phyloP scores from a whole-genome alignment of 345 rosid species.

The Hibiscus tridactylites region DNA sequence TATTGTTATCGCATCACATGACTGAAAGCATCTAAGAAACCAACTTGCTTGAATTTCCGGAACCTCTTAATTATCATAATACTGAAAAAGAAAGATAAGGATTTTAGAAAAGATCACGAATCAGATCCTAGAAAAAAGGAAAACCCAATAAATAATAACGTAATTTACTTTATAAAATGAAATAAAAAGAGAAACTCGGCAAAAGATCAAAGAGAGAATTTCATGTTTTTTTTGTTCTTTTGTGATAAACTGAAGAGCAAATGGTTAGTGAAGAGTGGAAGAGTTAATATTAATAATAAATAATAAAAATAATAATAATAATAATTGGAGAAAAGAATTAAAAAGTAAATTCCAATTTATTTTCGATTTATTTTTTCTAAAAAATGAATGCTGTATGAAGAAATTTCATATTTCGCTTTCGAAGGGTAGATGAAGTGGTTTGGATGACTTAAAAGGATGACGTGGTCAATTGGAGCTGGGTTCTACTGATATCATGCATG shows the following conservation, averaged over 20 bases:
- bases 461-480: conserved; percentile 25
- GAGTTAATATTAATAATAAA: too few species aligned
- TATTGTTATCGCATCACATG: not conserved
- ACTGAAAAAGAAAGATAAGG: not conserved
- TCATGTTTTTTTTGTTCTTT: too few species aligned
- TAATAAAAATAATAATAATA: too few species aligned
- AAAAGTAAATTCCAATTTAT: too few species aligned
- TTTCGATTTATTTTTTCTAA: too few species aligned
- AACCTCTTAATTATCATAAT: conserved; percentile 10
- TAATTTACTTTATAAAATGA: not conserved
- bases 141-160: not conserved
- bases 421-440: conserved; percentile 27
- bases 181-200: not conserved
- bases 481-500: conserved; percentile 17
- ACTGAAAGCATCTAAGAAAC: not conserved
- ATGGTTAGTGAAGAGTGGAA: not conserved
- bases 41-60: conserved; percentile 18
- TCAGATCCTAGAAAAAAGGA: conserved; percentile 4
- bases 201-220: not conserved
- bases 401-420: conserved; percentile 16
- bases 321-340: too few species aligned
- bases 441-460: conserved; percentile 16
- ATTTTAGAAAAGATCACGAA: not conserved
- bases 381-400: not conserved
- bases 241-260: not conserved